Conservation (phyloP, 2,329 filamentous ascomycete species). For the Colletotrichum aenigma region DNA sequence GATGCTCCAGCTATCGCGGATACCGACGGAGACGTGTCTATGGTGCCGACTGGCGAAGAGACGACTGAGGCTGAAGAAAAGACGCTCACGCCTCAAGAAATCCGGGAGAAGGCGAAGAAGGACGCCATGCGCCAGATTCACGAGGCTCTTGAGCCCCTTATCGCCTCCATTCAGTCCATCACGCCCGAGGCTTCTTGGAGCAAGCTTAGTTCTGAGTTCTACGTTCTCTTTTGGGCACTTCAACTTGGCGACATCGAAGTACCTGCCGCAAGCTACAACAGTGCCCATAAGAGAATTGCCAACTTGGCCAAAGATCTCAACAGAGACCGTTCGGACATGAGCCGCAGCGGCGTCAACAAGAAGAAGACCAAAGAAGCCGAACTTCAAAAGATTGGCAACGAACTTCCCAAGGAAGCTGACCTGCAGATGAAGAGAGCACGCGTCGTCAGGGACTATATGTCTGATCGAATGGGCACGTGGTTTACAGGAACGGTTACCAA, state of each 20-base stretch:
- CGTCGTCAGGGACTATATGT: slow-evolving; percentile 72
- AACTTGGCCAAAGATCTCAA: slow-evolving; percentile 70
- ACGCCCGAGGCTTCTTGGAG: slow-evolving; percentile 69
- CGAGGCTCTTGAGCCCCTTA: slow-evolving; percentile 75
- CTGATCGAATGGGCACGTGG: slow-evolving; percentile 78
- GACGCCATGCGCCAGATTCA: slow-evolving; percentile 57
- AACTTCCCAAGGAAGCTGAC: slow-evolving; percentile 71
- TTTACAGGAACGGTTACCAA: slow-evolving; percentile 71
- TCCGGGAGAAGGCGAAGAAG: slow-evolving; percentile 36
- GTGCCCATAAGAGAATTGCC: slow-evolving; percentile 72
- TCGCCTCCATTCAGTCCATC: slow-evolving; percentile 67
- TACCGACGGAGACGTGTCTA: slow-evolving; percentile 62
- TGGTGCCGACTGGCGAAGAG: slow-evolving; percentile 34
- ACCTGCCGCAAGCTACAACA: slow-evolving; percentile 77
- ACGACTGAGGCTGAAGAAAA: slow-evolving; percentile 32
- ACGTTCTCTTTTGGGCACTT: slow-evolving; percentile 90
- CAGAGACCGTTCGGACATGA: slow-evolving; percentile 76
- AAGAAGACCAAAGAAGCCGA: slow-evolving; percentile 74
- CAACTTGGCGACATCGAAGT: slow-evolving; percentile 82
- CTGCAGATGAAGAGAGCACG: slow-evolving; percentile 69
- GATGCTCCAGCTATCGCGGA: slow-evolving; percentile 38
- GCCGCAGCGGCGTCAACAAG: slow-evolving; percentile 65
- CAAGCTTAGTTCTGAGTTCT: slow-evolving; percentile 80
- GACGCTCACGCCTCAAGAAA: slow-evolving; percentile 26
- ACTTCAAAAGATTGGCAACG: slow-evolving; percentile 70